These are phyloP conservation scores for Protomyces inouyei DNA, from an alignment of 1,139 yeast genomes.

Conservation along the genomic window DNA sequence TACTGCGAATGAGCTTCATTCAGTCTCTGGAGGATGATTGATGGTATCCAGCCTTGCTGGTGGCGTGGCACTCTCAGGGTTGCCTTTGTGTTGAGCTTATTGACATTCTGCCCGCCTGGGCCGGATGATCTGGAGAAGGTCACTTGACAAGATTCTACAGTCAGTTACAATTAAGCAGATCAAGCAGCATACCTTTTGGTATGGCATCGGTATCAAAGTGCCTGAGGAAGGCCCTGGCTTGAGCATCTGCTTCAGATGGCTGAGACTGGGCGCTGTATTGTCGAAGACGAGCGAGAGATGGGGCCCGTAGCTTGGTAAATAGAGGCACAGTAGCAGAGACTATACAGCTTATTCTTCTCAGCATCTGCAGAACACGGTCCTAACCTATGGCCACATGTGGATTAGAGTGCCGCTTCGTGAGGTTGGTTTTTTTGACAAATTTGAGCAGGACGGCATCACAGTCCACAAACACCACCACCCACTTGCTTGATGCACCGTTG, in stretches of 20 bases:
- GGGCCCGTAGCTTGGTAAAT: no score
- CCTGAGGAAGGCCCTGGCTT: slow-evolving; percentile 4
- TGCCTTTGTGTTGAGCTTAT: slow-evolving; percentile 27
- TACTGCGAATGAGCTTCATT: slow-evolving; percentile 2
- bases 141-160: background rate
- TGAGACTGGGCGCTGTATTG: background rate
- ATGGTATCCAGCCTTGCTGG: slow-evolving; percentile 15
- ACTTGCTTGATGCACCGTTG: background rate
- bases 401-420: no score
- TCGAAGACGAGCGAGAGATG: background rate
- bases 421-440: no score
- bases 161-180: background rate
- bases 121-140: slow-evolving; percentile 21
- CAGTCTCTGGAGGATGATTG: background rate
- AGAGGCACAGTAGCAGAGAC: no score
- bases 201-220: slow-evolving; percentile 4
- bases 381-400: no score
- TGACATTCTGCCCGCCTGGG: slow-evolving; percentile 28
- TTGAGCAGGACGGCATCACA: no score
- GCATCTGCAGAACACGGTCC: no score
- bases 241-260: background rate
- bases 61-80: slow-evolving; percentile 9
- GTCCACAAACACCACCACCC: background rate
- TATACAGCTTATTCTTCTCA: no score
- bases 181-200: background rate